Conservation (phyloP, 1,139 yeast species). For the Yamadazyma taylorii region DNA sequence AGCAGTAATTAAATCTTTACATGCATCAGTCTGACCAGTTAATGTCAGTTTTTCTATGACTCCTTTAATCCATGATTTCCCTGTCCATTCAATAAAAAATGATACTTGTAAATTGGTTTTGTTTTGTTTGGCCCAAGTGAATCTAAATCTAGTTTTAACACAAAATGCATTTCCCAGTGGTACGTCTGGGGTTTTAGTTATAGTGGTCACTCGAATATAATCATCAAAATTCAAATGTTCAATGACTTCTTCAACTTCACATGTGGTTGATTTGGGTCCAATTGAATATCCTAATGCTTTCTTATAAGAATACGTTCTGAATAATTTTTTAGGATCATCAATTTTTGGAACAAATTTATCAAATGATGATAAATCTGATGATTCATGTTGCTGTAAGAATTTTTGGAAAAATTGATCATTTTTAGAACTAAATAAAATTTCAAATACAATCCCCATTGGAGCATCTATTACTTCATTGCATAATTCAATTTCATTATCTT, state of each 20-base stretch:
- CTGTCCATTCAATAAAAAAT: constrained; percentile 53
- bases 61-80: constrained; percentile 56
- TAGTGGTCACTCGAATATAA: constrained; percentile 36
- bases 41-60: constrained; percentile 53
- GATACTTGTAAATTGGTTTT: constrained; percentile 43
- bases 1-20: constrained; percentile 32
- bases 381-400: constrained; percentile 46
- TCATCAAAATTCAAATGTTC: constrained; percentile 41
- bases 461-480: constrained; percentile 37
- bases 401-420: constrained; percentile 40
- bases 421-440: constrained; percentile 45
- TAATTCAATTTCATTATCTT: constrained; percentile 33
- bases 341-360: constrained; percentile 36
- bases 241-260: constrained; percentile 47
- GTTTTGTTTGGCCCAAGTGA: constrained; percentile 48
- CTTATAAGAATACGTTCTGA: constrained; percentile 43
- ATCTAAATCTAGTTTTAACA: constrained; percentile 48
- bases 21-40: constrained; percentile 46
- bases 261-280: constrained; percentile 59
- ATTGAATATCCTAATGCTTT: constrained; percentile 52
- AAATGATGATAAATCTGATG: constrained; percentile 45
- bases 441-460: constrained; percentile 52
- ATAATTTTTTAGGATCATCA: constrained; percentile 30
- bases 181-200: constrained; percentile 55
- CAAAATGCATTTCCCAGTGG: constrained; percentile 59